Evolutionary conservation across 2,329 filamentous ascomycete genomes (phyloP), one percentile per base, ranked within the genome.

Genomic region (Cercospora citrullina): DNA sequence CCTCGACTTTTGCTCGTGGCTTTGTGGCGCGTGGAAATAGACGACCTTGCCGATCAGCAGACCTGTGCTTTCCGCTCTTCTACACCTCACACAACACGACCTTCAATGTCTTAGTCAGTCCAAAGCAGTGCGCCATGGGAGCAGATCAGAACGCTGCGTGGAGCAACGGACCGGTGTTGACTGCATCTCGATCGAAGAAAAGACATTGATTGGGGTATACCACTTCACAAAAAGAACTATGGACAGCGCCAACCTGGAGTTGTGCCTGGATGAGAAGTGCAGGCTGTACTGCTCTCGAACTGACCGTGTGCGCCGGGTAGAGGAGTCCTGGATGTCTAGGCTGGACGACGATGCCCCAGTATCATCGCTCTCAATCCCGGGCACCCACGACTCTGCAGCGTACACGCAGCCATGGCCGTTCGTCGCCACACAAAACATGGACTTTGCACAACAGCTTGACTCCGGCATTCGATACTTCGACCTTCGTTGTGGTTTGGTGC

Each of bases 391-490:
- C 66, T 77, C 75, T 60, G 74, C 77, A 5, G 79, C 80, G 3
- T 77, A 72, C 61, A 79, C 76, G 7, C 72, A 69, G n/a, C 71
- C 72, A 23, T 77, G 72, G 72, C 77, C 78, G 3, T 79, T 78
- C 65, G 69, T 79, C 39, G 65, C 74, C 9, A 79, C 77, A 6
- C 78, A 79, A 57, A 74, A 67, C 2, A 72, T 79, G 63, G 66
- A 69, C 53, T 73, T 77, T 16, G 59, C 60, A 21, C 55, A 72
- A 26, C 78, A 79, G 67, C 74, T 79, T 36, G 67, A 76, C 48
- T 70, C 74, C 42, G 78, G 78, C 4, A 77, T 79, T 61, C 73
- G 78, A 18, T 79, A 78, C 72, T 78, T 79, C 53, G 78, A 79
- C 65, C 72, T 79, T 5, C 77, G 78, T 16, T 78, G 76, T 68